These are phyloP conservation scores for Bryoerythrophyllum caledonicum DNA, from an alignment of 225 moss, liverwort and hornwort genomes.

Conservation along the genomic window DNA sequence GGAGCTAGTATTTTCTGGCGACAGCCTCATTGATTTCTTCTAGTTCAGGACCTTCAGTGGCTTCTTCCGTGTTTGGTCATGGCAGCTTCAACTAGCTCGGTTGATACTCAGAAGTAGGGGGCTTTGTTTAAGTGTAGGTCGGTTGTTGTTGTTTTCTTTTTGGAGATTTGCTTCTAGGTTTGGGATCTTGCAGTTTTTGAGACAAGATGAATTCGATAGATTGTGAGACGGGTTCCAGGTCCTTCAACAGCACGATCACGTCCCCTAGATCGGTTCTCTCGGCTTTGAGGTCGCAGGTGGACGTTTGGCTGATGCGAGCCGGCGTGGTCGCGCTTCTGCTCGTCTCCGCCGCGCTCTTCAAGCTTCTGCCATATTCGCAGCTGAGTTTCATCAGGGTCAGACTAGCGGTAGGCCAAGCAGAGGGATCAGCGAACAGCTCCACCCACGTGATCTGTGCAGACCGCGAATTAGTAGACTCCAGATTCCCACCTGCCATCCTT, in stretches of 20 bases:
- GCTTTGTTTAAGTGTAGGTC: too few relatives aligned
- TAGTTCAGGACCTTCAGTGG: too few relatives aligned
- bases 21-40: too few relatives aligned
- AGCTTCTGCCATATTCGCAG: constrained; percentile 14
- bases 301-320: constrained; percentile 22
- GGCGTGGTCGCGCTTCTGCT: constrained; percentile 21
- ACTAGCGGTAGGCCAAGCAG: background rate
- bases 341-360: constrained; percentile 16
- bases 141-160: too few relatives aligned
- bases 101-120: too few relatives aligned
- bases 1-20: too few relatives aligned
- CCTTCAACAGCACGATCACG: background rate
- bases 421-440: background rate
- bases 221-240: background rate
- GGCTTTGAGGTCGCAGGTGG: constrained; percentile 20
- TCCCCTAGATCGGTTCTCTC: background rate
- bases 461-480: background rate
- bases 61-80: too few relatives aligned
- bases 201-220: background rate
- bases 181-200: too few relatives aligned
- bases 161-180: too few relatives aligned
- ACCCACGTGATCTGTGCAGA: background rate
- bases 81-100: too few relatives aligned
- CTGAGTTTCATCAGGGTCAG: background rate
- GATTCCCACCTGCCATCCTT: background rate